Evolutionary conservation across 441 rosid genomes (phyloP).

Genomic region (Erodium moschatum): DNA sequence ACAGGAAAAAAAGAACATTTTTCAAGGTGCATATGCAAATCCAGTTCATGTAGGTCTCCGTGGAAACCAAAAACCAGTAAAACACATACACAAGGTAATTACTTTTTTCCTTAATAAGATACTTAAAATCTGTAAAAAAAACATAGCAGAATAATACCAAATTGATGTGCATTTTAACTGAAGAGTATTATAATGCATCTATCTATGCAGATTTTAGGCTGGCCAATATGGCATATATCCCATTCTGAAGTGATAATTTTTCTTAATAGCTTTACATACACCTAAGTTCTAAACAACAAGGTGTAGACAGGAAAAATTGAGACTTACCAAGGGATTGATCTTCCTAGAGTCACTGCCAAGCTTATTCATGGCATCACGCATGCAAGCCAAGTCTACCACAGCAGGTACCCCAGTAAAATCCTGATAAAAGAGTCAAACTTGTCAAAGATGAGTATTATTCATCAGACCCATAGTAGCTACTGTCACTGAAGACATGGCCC

Average conservation of each 20-base stretch:
- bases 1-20: not conserved
- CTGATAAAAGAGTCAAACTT: constrained; percentile 30
- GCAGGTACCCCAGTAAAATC: constrained; percentile 99
- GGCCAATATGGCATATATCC: not conserved
- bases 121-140: not conserved
- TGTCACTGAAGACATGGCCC: not conserved
- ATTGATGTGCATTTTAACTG: not conserved
- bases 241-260: constrained; percentile 2
- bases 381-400: constrained; percentile 92
- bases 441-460: constrained; percentile 10
- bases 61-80: not conserved
- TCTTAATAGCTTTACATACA: not conserved
- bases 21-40: not conserved
- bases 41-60: not conserved
- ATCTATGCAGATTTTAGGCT: no score
- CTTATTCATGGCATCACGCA: constrained; percentile 97
- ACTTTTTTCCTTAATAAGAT: no score
- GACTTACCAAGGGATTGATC: constrained; percentile 80
- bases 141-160: not conserved
- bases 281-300: not conserved
- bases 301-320: not conserved
- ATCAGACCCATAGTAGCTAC: not conserved
- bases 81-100: not conserved
- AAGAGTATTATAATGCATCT: not conserved
- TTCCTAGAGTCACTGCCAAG: constrained; percentile 86